Evolutionary conservation across 2,329 filamentous ascomycete genomes (phyloP), one percentile per base, ranked within the genome.

Genomic region (Dothiorella sarmentorum): DNA sequence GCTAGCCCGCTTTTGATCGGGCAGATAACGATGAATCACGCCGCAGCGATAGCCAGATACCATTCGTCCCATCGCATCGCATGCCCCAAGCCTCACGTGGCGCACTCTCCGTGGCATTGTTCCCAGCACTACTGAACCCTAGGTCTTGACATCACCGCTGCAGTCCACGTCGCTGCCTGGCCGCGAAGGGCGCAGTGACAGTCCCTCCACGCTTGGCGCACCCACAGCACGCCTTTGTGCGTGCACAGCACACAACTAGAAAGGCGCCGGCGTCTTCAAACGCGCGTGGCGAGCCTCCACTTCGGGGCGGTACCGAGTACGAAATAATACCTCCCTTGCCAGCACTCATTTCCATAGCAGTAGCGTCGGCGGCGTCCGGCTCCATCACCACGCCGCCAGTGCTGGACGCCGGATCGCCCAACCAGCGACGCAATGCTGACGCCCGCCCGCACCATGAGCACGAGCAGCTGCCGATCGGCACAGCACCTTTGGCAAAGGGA

Each of bases 21-120:
- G 31, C 44, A 42, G 56, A 58, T 58, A 58, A 58, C 56, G 44
- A 31, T 42, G 52, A 44, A 56, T 56, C 52, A 56, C 49, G 49
- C 49, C 27, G 31, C 42, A 44, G 20, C 42, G 42, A 31, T 22
- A 44, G 42, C 42, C 22, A 29, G 33, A 52, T 38, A 52, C 47
- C 47, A 37, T 15, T 26, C 33, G 20, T 29, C 20, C 49, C 22
- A 18, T 24, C 47, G 18, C 27, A 31, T 29, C 20, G 33, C 22
- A 18, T 24, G 31, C 11, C 27, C 31, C 47, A 31, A 31, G 29
- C 29, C 49, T 53, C 49, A 53, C 49, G 49, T 53, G 47, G 47
- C 47, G 47, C 20, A 9, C 44, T 49, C 45, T 35, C 29, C 45
- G 45, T 43, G 47, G 22, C 47, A 37, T 38, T 26, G 33, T 52